phyloP scores from a whole-genome alignment of 2,329 filamentous ascomycete genomes.

The Penicillium thymicola region DNA sequence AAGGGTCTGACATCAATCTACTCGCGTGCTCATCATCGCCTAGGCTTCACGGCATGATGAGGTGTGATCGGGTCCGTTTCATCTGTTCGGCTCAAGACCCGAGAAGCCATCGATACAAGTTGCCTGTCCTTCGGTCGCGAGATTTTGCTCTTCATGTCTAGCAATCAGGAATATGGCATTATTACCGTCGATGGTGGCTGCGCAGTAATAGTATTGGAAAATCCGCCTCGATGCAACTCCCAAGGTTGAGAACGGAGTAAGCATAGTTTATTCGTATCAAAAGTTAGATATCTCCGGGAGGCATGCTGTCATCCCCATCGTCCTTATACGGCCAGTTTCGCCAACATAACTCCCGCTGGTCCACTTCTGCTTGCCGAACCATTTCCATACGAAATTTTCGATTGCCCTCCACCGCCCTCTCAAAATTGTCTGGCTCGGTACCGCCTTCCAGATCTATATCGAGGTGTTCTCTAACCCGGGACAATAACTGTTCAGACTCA shows the following conservation, averaged over 20 bases:
- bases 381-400: slow-evolving; percentile 24
- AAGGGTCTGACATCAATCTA: too few relatives aligned
- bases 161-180: too few relatives aligned
- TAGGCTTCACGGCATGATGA: too few relatives aligned
- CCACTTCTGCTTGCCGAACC: slow-evolving; percentile 19
- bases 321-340: slow-evolving; percentile 30
- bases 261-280: background rate
- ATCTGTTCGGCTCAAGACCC: too few relatives aligned
- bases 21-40: too few relatives aligned
- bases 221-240: too few relatives aligned
- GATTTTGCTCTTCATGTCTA: too few relatives aligned
- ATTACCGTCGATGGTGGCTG: too few relatives aligned
- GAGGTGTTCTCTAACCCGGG: slow-evolving; percentile 19
- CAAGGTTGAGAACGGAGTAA: background rate
- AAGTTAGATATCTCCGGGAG: slow-evolving; percentile 6
- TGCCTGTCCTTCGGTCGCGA: too few relatives aligned
- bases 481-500: slow-evolving; percentile 24
- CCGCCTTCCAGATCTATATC: slow-evolving; percentile 26
- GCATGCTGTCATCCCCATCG: slow-evolving; percentile 18
- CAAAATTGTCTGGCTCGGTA: slow-evolving; percentile 26
- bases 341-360: slow-evolving; percentile 23
- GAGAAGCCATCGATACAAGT: too few relatives aligned
- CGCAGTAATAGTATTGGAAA: too few relatives aligned
- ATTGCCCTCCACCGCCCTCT: slow-evolving; percentile 20
- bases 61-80: too few relatives aligned